Evolutionary conservation across 2,329 filamentous ascomycete genomes (phyloP).

Genomic region (Monosporascus sp.): DNA sequence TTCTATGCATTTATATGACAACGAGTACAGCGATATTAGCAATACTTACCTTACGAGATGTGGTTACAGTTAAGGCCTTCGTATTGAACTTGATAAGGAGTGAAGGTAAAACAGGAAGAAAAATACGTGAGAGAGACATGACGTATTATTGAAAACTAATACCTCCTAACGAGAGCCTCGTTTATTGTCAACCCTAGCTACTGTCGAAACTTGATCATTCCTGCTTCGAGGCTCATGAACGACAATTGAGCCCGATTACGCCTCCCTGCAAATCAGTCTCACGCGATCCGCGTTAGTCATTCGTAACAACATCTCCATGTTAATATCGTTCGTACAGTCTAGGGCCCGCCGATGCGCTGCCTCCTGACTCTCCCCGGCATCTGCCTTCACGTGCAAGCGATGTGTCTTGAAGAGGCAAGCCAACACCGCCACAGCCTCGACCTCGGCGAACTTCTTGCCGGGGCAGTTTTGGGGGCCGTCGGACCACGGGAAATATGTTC

Average conservation of each 20-base stretch:
- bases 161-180: too few relatives aligned
- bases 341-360: conserved; percentile 2
- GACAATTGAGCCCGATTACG: background rate
- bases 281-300: conserved; percentile 14
- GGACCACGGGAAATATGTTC: conserved; percentile 14
- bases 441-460: conserved; percentile 15
- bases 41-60: too few relatives aligned
- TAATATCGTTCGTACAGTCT: conserved; percentile 12
- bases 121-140: too few relatives aligned
- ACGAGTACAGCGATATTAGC: too few relatives aligned
- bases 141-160: too few relatives aligned
- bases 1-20: too few relatives aligned
- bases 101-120: too few relatives aligned
- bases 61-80: too few relatives aligned
- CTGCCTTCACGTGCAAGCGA: conserved; percentile 5
- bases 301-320: conserved; percentile 14
- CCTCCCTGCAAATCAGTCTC: conserved; percentile 6
- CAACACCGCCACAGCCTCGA: conserved; percentile 14
- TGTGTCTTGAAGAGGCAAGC: conserved; percentile 10
- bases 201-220: too few relatives aligned
- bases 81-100: too few relatives aligned
- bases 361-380: conserved; percentile 6
- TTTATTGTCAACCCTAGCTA: too few relatives aligned
- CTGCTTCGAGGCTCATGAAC: too few relatives aligned
- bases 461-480: conserved; percentile 17